Conservation (phyloP, 768 basidiomycete species). For the Russula foetens region DNA sequence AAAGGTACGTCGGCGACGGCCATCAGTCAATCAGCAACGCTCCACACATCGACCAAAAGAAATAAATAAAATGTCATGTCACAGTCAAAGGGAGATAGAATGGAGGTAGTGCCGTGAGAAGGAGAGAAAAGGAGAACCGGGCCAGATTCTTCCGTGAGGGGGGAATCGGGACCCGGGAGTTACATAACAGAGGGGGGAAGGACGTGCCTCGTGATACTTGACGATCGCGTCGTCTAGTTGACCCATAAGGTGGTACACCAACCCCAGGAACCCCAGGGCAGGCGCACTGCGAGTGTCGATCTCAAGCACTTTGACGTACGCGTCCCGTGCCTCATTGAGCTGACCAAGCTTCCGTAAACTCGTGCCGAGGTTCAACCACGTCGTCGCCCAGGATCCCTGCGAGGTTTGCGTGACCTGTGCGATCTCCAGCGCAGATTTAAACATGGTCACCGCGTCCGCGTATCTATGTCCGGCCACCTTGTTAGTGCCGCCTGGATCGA, state of each 20-base stretch:
- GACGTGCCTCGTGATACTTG: conserved; percentile 82
- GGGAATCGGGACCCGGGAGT: too few relatives aligned
- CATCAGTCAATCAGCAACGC: not conserved
- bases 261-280: conserved; percentile 83
- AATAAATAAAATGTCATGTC: too few relatives aligned
- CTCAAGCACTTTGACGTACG: conserved; percentile 75
- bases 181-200: not conserved
- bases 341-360: conserved; percentile 66
- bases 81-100: not conserved
- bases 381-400: conserved; percentile 78
- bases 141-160: not conserved
- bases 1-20: conserved; percentile 1
- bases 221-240: conserved; percentile 76
- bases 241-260: conserved; percentile 71
- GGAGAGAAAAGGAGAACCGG: too few relatives aligned
- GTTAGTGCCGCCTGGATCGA: not conserved
- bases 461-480: conserved; percentile 41
- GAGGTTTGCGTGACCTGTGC: conserved; percentile 83
- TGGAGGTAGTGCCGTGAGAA: too few relatives aligned
- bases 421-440: conserved; percentile 68
- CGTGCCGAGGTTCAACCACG: conserved; percentile 90
- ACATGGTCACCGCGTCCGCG: conserved; percentile 58
- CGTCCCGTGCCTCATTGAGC: conserved; percentile 54
- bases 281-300: conserved; percentile 79
- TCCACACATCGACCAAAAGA: too few relatives aligned